phyloP scores from a whole-genome alignment of 257 asterid species.

The Nicotiana tabacum region DNA sequence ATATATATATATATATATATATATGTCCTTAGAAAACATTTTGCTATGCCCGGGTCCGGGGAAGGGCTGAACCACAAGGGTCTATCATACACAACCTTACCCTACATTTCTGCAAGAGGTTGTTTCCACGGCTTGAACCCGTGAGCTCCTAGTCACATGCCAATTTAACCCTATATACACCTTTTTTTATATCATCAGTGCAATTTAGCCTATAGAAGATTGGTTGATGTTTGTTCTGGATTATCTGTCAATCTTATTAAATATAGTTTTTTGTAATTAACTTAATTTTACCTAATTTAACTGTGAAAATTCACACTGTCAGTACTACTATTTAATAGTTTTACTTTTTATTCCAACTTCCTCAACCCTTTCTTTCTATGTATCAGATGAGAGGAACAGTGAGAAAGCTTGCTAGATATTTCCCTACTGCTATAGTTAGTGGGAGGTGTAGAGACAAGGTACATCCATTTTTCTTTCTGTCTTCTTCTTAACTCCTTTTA shows the following conservation, averaged over 20 bases:
- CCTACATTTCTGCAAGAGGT: too few relatives aligned
- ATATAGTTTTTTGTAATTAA: neutral
- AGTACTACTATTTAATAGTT: too few relatives aligned
- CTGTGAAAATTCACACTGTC: too few relatives aligned
- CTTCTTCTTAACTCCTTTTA: neutral
- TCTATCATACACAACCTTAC: too few relatives aligned
- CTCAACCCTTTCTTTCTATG: neutral
- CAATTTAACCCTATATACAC: too few relatives aligned
- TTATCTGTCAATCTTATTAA: neutral
- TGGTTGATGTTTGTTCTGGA: neutral
- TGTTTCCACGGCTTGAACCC: too few relatives aligned
- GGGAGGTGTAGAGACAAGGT: constrained; percentile 87
- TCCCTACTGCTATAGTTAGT: constrained; percentile 83
- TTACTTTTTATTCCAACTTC: neutral
- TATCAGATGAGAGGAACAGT: constrained; percentile 73
- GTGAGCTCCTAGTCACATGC: too few relatives aligned
- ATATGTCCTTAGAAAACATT: too few relatives aligned
- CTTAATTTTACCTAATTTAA: neutral
- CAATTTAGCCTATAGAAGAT: neutral
- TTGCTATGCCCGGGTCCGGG: too few relatives aligned
- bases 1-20: too few relatives aligned
- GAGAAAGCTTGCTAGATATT: constrained; percentile 51
- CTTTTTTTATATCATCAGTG: too few relatives aligned
- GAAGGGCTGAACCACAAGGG: too few relatives aligned
- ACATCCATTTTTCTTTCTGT: neutral